Conservation (phyloP, 106 monocot species). For the Alisma plantagoaquatica region DNA sequence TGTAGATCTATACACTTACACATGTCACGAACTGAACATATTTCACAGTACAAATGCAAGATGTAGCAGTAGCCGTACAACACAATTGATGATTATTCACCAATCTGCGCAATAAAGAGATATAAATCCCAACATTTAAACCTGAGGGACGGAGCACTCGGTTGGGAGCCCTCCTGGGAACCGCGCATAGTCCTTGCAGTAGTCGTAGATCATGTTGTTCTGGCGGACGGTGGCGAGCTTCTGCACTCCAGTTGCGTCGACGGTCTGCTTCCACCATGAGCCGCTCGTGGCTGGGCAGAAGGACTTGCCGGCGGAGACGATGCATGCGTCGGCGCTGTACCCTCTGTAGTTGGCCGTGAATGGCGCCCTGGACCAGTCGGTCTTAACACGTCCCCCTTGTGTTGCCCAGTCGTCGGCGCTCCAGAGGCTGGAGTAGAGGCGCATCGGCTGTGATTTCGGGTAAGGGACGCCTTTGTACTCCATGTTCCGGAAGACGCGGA, state of each 20-base stretch:
- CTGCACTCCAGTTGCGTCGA: background rate
- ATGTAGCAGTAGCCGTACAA: too few relatives aligned
- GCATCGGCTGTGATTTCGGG: slow-evolving; percentile 3
- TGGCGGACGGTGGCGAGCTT: background rate
- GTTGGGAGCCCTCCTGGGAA: background rate
- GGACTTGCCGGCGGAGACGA: background rate
- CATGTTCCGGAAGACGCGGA: slow-evolving; percentile 6
- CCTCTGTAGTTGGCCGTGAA: slow-evolving; percentile 1
- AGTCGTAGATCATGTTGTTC: slow-evolving; percentile 9
- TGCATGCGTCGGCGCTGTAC: slow-evolving; percentile 4
- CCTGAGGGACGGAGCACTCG: slow-evolving; percentile 1
- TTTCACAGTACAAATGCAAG: too few relatives aligned
- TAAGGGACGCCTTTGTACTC: slow-evolving; percentile 3
- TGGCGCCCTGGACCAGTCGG: slow-evolving; percentile 8
- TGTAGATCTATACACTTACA: too few relatives aligned
- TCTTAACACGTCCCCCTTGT: too few relatives aligned
- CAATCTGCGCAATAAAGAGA: too few relatives aligned
- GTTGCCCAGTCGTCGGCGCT: too few relatives aligned
- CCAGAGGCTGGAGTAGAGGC: too few relatives aligned
- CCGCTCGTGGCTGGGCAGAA: background rate
- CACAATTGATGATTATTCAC: too few relatives aligned
- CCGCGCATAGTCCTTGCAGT: slow-evolving; percentile 1
- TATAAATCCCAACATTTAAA: too few relatives aligned
- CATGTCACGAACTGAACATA: too few relatives aligned
- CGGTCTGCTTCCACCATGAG: background rate